Evolutionary conservation across 1,139 yeast genomes (phyloP).

Genomic region (Yamadazyma atlantica): DNA sequence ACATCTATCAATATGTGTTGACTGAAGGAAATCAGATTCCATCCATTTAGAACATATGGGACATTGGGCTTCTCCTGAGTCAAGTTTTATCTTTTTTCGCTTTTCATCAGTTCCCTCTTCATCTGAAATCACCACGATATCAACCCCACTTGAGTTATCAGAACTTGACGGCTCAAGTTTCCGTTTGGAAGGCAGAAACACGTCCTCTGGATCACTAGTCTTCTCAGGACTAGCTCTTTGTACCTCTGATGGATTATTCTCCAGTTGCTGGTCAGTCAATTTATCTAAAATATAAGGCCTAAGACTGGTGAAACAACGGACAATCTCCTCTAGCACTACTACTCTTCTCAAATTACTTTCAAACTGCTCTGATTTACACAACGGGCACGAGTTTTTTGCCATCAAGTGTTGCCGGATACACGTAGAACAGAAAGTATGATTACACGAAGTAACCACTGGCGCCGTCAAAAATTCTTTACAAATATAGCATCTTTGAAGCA

Average conservation of each 20-base stretch:
- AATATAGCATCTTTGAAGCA: constrained; percentile 79
- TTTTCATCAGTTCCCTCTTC: constrained; percentile 1
- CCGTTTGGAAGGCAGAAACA: background rate
- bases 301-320: constrained; percentile 50
- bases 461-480: constrained; percentile 83
- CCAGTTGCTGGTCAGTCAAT: background rate
- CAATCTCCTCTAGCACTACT: constrained; percentile 70
- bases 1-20: constrained; percentile 72
- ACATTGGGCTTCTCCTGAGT: constrained; percentile 47
- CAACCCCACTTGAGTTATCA: constrained; percentile 8
- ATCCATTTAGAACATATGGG: constrained; percentile 66
- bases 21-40: constrained; percentile 59
- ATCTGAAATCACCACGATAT: constrained; percentile 6
- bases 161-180: constrained; percentile 1
- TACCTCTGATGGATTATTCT: background rate
- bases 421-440: constrained; percentile 87
- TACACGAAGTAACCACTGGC: constrained; percentile 84
- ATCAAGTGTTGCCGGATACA: constrained; percentile 78
- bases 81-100: constrained; percentile 5
- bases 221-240: background rate
- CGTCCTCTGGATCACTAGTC: background rate
- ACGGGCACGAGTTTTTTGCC: constrained; percentile 66
- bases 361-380: constrained; percentile 70
- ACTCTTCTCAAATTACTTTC: constrained; percentile 73
- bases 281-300: constrained; percentile 36